Evolutionary conservation across 192 early-diverging fungal species (phyloP).

Genomic region (Mycoemilia scoparia): DNA sequence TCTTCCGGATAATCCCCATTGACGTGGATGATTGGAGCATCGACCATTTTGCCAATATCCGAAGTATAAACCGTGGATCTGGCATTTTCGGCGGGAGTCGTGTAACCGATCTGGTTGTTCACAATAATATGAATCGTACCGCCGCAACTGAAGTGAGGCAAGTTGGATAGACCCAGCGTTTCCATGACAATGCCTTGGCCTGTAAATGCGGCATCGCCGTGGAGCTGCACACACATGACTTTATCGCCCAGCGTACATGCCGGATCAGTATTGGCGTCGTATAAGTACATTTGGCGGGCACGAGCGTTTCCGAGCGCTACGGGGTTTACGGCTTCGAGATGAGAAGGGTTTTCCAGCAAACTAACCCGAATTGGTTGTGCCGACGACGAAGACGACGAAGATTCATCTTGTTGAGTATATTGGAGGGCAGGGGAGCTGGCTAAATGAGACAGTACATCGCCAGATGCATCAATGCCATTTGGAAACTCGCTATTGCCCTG

Average conservation of each 20-base stretch:
- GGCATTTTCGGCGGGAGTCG: conserved; percentile 88
- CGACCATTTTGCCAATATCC: conserved; percentile 93
- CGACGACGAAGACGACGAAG: too few species aligned
- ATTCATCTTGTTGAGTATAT: conserved; percentile 31
- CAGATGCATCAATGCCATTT: conserved; percentile 49
- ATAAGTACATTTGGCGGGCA: conserved; percentile 77
- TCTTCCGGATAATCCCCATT: conserved; percentile 92
- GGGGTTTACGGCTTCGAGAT: conserved; percentile 92
- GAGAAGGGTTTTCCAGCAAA: conserved; percentile 91
- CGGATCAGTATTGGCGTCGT: conserved; percentile 38
- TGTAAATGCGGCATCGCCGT: conserved; percentile 81
- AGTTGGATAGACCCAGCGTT: conserved; percentile 83
- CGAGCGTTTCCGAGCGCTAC: conserved; percentile 91
- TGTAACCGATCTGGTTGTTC: conserved; percentile 96
- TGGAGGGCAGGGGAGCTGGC: conserved; percentile 61
- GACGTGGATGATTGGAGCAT: conserved; percentile 88
- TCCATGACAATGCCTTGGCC: conserved; percentile 92
- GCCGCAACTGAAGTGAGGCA: conserved; percentile 88
- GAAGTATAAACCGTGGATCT: conserved; percentile 80
- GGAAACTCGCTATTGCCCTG: conserved; percentile 88
- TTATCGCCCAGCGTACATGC: conserved; percentile 80
- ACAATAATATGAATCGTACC: conserved; percentile 95
- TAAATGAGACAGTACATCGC: conserved; percentile 85
- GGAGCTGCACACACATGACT: conserved; percentile 85
- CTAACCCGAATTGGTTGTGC: conserved; percentile 56